Conservation (phyloP, 2,329 filamentous ascomycete genomes). For the Colletotrichum lini region DNA sequence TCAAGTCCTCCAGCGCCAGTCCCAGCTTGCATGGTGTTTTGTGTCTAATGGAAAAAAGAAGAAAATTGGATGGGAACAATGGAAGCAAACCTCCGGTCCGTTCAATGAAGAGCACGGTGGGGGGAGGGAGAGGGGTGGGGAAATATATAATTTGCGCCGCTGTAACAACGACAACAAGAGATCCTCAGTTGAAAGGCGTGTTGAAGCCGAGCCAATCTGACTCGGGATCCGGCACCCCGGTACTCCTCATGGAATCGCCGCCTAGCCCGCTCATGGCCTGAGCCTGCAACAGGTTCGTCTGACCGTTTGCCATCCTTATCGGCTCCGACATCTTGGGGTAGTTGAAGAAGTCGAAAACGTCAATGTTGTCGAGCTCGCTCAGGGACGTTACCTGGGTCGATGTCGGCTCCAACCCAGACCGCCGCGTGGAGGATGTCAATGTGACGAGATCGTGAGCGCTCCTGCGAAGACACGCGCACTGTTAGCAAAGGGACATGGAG, state of each 20-base stretch:
- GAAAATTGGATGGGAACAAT: neutral
- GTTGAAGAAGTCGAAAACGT: constrained; percentile 63
- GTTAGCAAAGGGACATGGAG: constrained; percentile 18
- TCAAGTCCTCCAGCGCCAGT: constrained; percentile 26
- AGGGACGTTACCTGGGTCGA: constrained; percentile 56
- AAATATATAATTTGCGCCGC: too few species aligned
- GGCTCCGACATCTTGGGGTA: constrained; percentile 53
- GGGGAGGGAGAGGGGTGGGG: too few species aligned
- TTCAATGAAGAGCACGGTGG: too few species aligned
- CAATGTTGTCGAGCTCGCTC: constrained; percentile 59
- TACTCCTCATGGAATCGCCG: constrained; percentile 44
- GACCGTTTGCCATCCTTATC: constrained; percentile 41
- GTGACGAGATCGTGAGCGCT: constrained; percentile 57
- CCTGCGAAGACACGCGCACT: constrained; percentile 43
- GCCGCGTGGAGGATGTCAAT: constrained; percentile 53
- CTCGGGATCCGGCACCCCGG: constrained; percentile 49
- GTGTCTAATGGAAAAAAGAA: neutral
- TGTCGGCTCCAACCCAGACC: constrained; percentile 55
- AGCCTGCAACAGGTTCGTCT: constrained; percentile 46
- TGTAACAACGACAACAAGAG: too few species aligned
- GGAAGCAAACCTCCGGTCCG: neutral
- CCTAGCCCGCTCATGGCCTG: constrained; percentile 46
- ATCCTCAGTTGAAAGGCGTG: constrained; percentile 38
- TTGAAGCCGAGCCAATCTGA: constrained; percentile 50
- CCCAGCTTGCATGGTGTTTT: constrained; percentile 2